phyloP scores from a whole-genome alignment of 2,329 filamentous ascomycete species.

The Thermothelomyces thermophilus region DNA sequence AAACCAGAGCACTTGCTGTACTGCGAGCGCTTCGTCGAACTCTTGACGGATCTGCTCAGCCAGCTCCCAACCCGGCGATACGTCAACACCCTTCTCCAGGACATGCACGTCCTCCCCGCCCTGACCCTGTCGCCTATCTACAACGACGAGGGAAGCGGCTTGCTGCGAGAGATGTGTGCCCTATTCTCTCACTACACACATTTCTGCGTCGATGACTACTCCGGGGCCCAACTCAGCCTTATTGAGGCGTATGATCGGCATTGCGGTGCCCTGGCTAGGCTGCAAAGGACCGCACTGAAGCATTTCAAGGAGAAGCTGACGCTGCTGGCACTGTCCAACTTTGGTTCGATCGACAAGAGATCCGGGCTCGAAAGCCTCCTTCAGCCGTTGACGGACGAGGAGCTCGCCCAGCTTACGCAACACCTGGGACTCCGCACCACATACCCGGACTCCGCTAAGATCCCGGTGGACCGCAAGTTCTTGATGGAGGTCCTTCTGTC shows the following conservation, averaged over 20 bases:
- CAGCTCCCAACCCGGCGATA: constrained; percentile 92
- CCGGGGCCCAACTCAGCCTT: constrained; percentile 65
- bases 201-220: constrained; percentile 89
- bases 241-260: constrained; percentile 74
- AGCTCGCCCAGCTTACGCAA: constrained; percentile 62
- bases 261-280: constrained; percentile 65
- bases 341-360: constrained; percentile 76
- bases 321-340: constrained; percentile 88
- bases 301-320: constrained; percentile 85
- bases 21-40: constrained; percentile 88
- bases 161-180: constrained; percentile 72
- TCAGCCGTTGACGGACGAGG: constrained; percentile 63
- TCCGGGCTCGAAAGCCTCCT: constrained; percentile 73
- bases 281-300: constrained; percentile 73
- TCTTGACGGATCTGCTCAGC: constrained; percentile 83
- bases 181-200: constrained; percentile 82
- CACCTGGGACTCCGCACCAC: constrained; percentile 70
- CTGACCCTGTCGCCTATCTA: constrained; percentile 74
- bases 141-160: constrained; percentile 63
- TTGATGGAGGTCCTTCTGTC: constrained; percentile 67
- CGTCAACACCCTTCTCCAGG: constrained; percentile 79
- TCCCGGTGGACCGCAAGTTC: constrained; percentile 58
- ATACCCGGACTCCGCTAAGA: constrained; percentile 67
- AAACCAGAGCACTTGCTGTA: constrained; percentile 64
- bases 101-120: constrained; percentile 74